Base-by-base conservation (phyloP, 352 stramenopile genomes). In the Pythium phragmiticola region DNA sequence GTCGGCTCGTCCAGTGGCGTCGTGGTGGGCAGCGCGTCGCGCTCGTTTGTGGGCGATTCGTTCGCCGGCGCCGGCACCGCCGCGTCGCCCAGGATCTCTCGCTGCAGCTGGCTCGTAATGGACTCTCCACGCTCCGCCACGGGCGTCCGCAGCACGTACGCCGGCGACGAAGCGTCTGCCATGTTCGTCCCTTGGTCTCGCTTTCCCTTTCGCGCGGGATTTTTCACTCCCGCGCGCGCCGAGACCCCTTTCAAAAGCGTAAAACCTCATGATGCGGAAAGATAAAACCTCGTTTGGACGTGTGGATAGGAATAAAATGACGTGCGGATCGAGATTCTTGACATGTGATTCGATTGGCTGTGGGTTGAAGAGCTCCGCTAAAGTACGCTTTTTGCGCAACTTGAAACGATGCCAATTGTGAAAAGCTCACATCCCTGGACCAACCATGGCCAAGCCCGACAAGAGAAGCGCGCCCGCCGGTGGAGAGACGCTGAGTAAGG, bases 71-170 rank as follows among this genome's bases (percentile, higher is more conserved):
- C 28, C 2, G 55, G n/a, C 16, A 16, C 28, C 2, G 47, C 57
- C 7, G 63, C 46, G 19, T 79, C 68, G 46, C 70, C 69, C 52
- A 89, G 64, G 33, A 91, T 84, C 69, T 88, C 78, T 39, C 78
- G 78, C 75, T 88, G 82, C 45, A 88, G 68, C 63, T 83, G 74
- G 49, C 73, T 78, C 8, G 76, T 80, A 60, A 89, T 75, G 30
- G 73, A 87, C 23, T 87, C 82, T 37, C 66, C 52, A 16, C 65
- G 68, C n/a, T 60, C 48, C 17, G 50, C 28, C 21, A 49, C 58
- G 56, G 79, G 71, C 49, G 71, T 59, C 21, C 55, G 57, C 47
- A 85, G 81, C 54, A 63, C 61, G 64, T 75, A 78, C 57, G 70
- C 48, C 47, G 57, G 23, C 43, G 47, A 49, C 47, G 51, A 16